Evolutionary conservation across 805 yeast species (phyloP), one percentile per base, ranked within the genome.

Genomic region (Kuraishia piskuri): DNA sequence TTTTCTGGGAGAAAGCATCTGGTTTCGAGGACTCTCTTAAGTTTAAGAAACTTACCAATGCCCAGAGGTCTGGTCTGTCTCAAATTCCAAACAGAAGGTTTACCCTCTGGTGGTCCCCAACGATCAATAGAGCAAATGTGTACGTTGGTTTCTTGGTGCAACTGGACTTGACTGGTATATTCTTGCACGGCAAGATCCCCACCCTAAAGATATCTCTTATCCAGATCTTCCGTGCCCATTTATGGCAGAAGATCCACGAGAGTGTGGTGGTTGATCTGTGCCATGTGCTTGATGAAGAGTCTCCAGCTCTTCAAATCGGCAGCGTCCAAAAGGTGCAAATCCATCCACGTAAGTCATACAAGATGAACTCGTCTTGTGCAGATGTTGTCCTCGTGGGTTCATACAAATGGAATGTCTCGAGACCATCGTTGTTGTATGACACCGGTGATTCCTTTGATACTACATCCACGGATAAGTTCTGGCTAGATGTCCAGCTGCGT

Each of bases 21-120:
- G 99, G 99, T 0, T 94, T 91, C 66, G 99, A 94, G 68, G 99
- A 94, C 62, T 87, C 96, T 0, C 79, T 94, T 79, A 92, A 91
- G 66, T 88, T 90, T 69, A 90, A 91, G 68, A 94, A 92, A 65
- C 77, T 94, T 60, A 94, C 99, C 1, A 92, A 92, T 69, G 99
- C 99, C 1, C 99, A 94, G 73, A 77, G 99, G 63, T 86, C 97
- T 3, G 99, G 99, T 65, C 77, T 94, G 58, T 88, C 95, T 63
- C 99, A 94, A 71, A 92, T 94, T 63, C 99, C 99, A 2, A 94
- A 94, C 65, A 84, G 99, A 66, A 79, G 99, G 49, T 94, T 94
- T 65, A 94, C 99, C 0, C 72, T 94, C 26, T 94, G 99, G 99
- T 94, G 99, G 99, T 90, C 97, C 0, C 99, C 99, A 5, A 94